Evolutionary conservation across 257 asterid species (phyloP), one percentile per base, ranked within the genome.

Genomic region (Haberlea rhodopensis): DNA sequence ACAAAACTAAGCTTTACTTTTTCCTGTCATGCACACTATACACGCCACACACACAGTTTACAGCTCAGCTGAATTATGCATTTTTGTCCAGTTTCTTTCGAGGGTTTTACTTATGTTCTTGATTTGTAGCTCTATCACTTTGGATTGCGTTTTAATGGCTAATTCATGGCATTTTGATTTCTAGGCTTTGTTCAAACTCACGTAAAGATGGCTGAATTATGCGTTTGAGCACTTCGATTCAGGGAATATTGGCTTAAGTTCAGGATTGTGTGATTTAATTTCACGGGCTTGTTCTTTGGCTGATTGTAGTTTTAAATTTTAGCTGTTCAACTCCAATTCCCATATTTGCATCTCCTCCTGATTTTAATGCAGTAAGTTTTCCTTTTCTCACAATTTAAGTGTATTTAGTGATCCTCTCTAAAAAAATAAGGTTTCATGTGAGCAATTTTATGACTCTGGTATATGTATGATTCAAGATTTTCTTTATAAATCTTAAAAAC

Each of bases 11-110:
- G 11, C 49, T 54, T 32, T 28, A 19, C 0, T 21, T 19, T 48
- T 57, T 34, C 21, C 1, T 53, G 16, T 59, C 77, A 67, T 67
- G 76, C 80, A 60, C 60, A 40, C 9, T 31, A 32, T 59, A 23
- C 22, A 0, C 22, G 7, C 20, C 22, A 49, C 22, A 49, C n/a
- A n/a, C 65, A 23, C 72, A 24, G 62, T 76, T 51, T 21, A 25
- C 68, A 25, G 7, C 60, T 53, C n/a, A 4, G 24, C 66, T 60
- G 29, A 28, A 43, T 53, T 57, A 18, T 15, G 51, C 22, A 8
- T 16, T 53, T 56, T 49, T 31, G 10, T n/a, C 40, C 48, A 24
- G 53, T 29, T 34, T 54, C 31, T 25, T 32, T 34, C 22, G 28
- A 5, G 22, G 32, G 32, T 56, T 62, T 43, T 5, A 4, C 13